These are phyloP conservation scores for Rauvolfia tetraphylla DNA, from an alignment of 257 asterid genomes.

Conservation along the genomic window DNA sequence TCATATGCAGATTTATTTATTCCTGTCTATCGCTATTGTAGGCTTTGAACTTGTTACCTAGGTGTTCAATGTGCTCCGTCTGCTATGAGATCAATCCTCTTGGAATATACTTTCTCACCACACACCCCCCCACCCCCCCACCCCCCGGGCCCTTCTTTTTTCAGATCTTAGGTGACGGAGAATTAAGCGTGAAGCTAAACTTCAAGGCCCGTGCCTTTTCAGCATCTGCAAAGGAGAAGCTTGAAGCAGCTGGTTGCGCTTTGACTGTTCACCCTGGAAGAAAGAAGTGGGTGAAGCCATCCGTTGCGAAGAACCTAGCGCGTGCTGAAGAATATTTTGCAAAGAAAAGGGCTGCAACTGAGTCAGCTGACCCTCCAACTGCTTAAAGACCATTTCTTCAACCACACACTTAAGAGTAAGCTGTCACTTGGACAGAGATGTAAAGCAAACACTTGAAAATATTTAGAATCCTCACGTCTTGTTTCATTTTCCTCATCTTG, in stretches of 20 bases:
- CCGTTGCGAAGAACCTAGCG: slow-evolving; percentile 66
- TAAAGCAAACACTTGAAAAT: slow-evolving; percentile 10
- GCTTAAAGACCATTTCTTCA: slow-evolving; percentile 30
- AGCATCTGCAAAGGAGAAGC: slow-evolving; percentile 60
- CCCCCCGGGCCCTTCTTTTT: too few species aligned
- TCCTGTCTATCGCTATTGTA: background rate
- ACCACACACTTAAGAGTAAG: slow-evolving; percentile 15
- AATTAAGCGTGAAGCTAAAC: slow-evolving; percentile 53
- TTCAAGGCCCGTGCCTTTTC: slow-evolving; percentile 74
- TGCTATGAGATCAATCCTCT: background rate
- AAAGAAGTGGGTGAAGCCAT: slow-evolving; percentile 76
- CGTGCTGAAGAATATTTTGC: slow-evolving; percentile 90
- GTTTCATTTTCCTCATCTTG: slow-evolving; percentile 9
- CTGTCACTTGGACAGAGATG: slow-evolving; percentile 24
- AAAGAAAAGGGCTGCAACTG: slow-evolving; percentile 66
- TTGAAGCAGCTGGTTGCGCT: slow-evolving; percentile 58
- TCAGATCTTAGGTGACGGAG: slow-evolving; percentile 78
- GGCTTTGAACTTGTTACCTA: background rate
- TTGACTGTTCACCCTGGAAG: slow-evolving; percentile 62
- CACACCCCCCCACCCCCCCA: too few species aligned
- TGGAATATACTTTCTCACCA: background rate
- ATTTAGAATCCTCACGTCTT: slow-evolving; percentile 13
- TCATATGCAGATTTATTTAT: background rate
- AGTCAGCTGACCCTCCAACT: slow-evolving; percentile 32
- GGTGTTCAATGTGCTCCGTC: background rate